These are phyloP conservation scores for Hanseniaspora jakobsenii DNA, from an alignment of 805 yeast species.

Conservation along the genomic window DNA sequence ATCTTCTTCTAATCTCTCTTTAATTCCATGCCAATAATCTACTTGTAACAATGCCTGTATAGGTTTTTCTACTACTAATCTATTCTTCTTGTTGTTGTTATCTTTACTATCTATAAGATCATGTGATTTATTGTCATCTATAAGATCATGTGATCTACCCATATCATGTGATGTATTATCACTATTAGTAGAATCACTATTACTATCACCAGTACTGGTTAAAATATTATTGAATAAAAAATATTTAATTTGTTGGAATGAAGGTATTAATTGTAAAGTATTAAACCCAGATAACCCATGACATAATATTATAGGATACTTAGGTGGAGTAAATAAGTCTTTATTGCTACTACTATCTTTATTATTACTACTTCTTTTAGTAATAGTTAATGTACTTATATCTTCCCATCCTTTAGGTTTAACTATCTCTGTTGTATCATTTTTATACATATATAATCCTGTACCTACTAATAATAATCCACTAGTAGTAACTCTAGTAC, in stretches of 20 bases:
- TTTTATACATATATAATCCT: not conserved
- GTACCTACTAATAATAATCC: not conserved
- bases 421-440: not conserved
- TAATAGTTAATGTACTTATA: not conserved
- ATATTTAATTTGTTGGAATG: slow-evolving; percentile 26
- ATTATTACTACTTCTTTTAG: slow-evolving; percentile 26
- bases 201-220: slow-evolving; percentile 19
- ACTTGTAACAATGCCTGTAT: slow-evolving; percentile 28
- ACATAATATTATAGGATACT: slow-evolving; percentile 64
- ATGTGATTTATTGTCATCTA: too few species aligned
- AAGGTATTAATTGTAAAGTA: slow-evolving; percentile 36
- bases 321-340: slow-evolving; percentile 43
- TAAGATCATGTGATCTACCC: too few species aligned
- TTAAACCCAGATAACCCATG: slow-evolving; percentile 86
- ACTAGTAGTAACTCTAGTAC: not conserved
- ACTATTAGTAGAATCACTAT: too few species aligned
- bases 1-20: slow-evolving; percentile 41
- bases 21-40: slow-evolving; percentile 77
- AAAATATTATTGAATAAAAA: slow-evolving; percentile 18
- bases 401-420: slow-evolving; percentile 1
- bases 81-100: slow-evolving; percentile 23
- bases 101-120: slow-evolving; percentile 16
- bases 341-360: not conserved
- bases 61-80: slow-evolving; percentile 21
- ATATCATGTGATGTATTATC: too few species aligned